Base-by-base conservation (phyloP, 108 stramenopile genomes). In the Nitzschia palea region DNA sequence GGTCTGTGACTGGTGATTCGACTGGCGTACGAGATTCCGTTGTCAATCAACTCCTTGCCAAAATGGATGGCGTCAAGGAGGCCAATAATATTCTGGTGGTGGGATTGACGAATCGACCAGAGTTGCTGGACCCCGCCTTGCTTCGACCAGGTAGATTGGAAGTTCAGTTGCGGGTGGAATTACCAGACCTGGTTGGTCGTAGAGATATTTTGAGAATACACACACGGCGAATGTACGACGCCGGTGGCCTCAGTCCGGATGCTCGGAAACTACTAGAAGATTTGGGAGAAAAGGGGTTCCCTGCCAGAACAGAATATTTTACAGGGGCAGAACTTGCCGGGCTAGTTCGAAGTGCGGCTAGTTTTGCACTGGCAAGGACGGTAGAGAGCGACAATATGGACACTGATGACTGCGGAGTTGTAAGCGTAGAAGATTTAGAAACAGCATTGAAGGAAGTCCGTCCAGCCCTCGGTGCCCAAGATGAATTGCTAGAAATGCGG, bases 261-360 rank as follows among this genome's bases (percentile, higher is more conserved):
- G 84, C 90, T 23, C 54, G 70, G 12, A 61, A 59, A 30, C 26
- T 80, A 20, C 59, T 86, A 22, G 88, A 90, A 56, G 78, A 85
- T 61, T 55, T 95, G 61, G 68, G 58, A 9, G 36, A 59, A 4
- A 22, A 59, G 4, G 68, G 47, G 4, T 18, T 48, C 47, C 47
- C 47, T 8, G 83, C 86, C 14, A 43, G 59, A 20, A 89, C 91
- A 8, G 90, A 95, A 22, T 74, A 90, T 56, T 95, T 90, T 55
- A 85, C 93, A 1, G 96, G 96, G 22, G 93, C 96, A 2, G 96
- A 97, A 67, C 72, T 97, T 44, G 89, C 94, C 9, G 96, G 91
- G 10, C 71, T 97, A 22, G 87, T 89, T 8, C 86, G 92, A 56
- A 85, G 87, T 66, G 95, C 95, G 3, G 89, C 92, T 2, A 88